Evolutionary conservation across 1,139 yeast genomes (phyloP).

Genomic region (Blastobotrys illinoisensis): DNA sequence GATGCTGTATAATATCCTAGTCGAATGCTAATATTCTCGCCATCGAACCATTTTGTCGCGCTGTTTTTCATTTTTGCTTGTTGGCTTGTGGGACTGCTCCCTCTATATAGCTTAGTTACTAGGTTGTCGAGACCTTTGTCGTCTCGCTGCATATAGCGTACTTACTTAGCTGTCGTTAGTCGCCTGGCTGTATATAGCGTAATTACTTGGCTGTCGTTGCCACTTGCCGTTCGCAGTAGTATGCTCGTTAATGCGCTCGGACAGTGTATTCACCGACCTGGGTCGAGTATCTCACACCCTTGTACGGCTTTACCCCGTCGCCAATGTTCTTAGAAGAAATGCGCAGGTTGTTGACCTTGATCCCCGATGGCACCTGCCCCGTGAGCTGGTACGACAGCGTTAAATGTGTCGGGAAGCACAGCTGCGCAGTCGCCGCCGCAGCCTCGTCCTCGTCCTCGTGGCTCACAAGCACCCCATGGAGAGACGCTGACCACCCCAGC

Average conservation of each 20-base stretch:
- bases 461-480: constrained; percentile 51
- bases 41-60: too few species aligned
- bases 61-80: too few species aligned
- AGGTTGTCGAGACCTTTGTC: too few species aligned
- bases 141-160: too few species aligned
- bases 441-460: constrained; percentile 8
- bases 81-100: too few species aligned
- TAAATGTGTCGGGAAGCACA: constrained; percentile 45
- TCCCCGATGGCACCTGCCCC: constrained; percentile 74
- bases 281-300: constrained; percentile 84
- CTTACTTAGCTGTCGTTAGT: too few species aligned
- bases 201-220: too few species aligned
- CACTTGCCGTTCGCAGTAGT: too few species aligned
- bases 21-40: neutral
- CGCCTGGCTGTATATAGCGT: too few species aligned
- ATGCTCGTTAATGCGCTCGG: too few species aligned
- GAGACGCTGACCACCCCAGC: constrained; percentile 63
- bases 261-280: constrained; percentile 55
- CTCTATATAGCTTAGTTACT: too few species aligned
- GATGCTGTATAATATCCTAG: constrained; percentile 19
- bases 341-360: constrained; percentile 61
- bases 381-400: constrained; percentile 53
- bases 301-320: constrained; percentile 69
- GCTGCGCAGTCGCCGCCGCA: constrained; percentile 12
- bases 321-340: constrained; percentile 57